Evolutionary conservation across 441 rosid genomes (phyloP), one percentile per base, ranked within the genome.

Genomic region (Omphalea diandra): DNA sequence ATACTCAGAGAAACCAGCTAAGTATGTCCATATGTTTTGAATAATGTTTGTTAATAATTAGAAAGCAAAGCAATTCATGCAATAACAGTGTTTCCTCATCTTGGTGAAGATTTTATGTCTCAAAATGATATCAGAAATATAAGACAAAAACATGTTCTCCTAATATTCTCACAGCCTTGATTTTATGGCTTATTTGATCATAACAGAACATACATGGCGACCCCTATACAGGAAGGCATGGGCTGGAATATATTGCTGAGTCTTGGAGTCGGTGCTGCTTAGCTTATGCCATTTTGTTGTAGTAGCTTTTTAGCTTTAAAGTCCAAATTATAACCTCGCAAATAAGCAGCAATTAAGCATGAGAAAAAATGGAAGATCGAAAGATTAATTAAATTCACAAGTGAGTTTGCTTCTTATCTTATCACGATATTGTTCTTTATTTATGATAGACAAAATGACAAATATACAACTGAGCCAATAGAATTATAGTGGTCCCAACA

Each of bases 251-350:
- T 26, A n/a, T n/a, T n/a, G n/a, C n/a, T n/a, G n/a, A n/a, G n/a
- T n/a, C n/a, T n/a, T n/a, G 49, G 27, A 70, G 82, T 81, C 80
- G 82, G 80, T 73, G 77, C 56, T 52, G 54, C n/a, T n/a, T n/a
- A n/a, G n/a, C n/a, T n/a, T n/a, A 17, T 7, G 62, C 63, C 35
- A n/a, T 18, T 58, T 35, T 4, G 9, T 38, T 38, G 9, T n/a
- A n/a, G n/a, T n/a, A 6, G 9, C 3, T 5, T 46, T 3, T 9
- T 49, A 17, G 6, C 9, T 1, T 0, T n/a, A n/a, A n/a, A 49
- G n/a, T n/a, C 26, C 53, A 49, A 49, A 18, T 49, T n/a, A 49
- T 49, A 10, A 7, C 2, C 10, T 24, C 4, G 12, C 33, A 18
- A 49, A 49, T 2, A 49, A 20, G 3, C 10, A 24, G 5, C 44